Evolutionary conservation across 2,329 filamentous ascomycete species (phyloP).

Genomic region (Sordariomycetes sp.): DNA sequence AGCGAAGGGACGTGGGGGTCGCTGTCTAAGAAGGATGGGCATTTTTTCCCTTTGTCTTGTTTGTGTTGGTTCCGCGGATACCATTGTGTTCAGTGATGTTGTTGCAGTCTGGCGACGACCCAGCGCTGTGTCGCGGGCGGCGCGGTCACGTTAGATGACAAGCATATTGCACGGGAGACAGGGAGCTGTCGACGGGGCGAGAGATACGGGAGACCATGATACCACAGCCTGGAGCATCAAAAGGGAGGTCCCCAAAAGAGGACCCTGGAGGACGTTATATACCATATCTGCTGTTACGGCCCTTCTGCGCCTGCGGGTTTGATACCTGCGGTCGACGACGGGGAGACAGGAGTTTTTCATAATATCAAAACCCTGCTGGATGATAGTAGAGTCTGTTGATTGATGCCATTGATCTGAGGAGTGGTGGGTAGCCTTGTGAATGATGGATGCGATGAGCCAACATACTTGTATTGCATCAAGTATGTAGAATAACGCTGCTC

Average conservation of each 20-base stretch:
- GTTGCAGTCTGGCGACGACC: not conserved
- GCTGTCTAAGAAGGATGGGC: not conserved
- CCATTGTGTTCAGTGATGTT: constrained; percentile 2
- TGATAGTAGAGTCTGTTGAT: too few relatives aligned
- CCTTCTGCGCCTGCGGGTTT: too few relatives aligned
- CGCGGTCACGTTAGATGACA: not conserved
- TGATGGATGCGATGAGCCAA: too few relatives aligned
- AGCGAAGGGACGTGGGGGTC: not conserved
- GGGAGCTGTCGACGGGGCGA: not conserved
- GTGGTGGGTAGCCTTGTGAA: too few relatives aligned
- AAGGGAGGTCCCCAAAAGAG: not conserved
- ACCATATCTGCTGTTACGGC: not conserved
- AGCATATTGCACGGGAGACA: not conserved
- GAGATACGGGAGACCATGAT: not conserved
- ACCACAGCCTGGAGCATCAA: not conserved
- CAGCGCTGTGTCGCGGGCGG: not conserved
- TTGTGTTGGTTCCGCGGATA: not conserved
- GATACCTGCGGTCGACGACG: too few relatives aligned
- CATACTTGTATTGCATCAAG: too few relatives aligned
- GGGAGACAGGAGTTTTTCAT: too few relatives aligned
- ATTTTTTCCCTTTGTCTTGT: not conserved
- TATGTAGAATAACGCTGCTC: too few relatives aligned
- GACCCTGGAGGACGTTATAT: not conserved
- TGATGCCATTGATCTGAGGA: too few relatives aligned
- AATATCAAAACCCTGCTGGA: too few relatives aligned